phyloP scores from a whole-genome alignment of 352 stramenopile genomes.

The Blastocystis sp. region DNA sequence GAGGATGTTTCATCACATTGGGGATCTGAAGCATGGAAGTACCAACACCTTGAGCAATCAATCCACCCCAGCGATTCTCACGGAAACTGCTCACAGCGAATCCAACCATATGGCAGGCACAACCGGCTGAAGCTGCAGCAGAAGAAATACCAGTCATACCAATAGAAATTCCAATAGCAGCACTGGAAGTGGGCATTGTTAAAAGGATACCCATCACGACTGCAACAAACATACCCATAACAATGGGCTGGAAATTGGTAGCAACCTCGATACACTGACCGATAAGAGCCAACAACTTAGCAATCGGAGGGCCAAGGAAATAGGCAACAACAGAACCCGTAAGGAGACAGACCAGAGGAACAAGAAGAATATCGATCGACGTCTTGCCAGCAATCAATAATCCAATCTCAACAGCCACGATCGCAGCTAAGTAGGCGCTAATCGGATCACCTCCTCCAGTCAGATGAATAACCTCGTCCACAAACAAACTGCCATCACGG shows the following conservation, averaged over 20 bases:
- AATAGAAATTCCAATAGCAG: conserved; percentile 60
- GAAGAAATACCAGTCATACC: conserved; percentile 30
- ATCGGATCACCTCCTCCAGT: conserved; percentile 29
- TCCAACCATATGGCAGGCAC: conserved; percentile 46
- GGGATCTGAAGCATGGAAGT: conserved; percentile 61
- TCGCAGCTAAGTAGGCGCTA: conserved; percentile 26
- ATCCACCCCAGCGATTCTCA: conserved; percentile 35
- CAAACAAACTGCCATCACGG: neutral
- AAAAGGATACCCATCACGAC: conserved; percentile 45
- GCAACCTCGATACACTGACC: neutral
- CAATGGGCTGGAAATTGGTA: conserved; percentile 18
- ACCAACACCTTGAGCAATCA: conserved; percentile 45
- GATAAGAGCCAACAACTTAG: neutral
- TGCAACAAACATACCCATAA: conserved; percentile 42
- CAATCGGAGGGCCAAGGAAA: conserved; percentile 17
- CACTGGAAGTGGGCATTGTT: conserved; percentile 36
- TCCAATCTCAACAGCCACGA: conserved; percentile 27
- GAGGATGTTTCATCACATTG: conserved; percentile 30
- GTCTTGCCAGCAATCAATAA: conserved; percentile 32
- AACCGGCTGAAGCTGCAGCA: conserved; percentile 37
- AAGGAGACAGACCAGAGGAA: conserved; percentile 51
- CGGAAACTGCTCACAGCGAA: conserved; percentile 54
- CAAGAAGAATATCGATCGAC: conserved; percentile 41
- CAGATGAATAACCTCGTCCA: neutral
- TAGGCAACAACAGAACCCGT: neutral